Evolutionary conservation across 768 basidiomycete genomes (phyloP), one percentile per base, ranked within the genome.

Genomic region (Tricholoma matsutake): DNA sequence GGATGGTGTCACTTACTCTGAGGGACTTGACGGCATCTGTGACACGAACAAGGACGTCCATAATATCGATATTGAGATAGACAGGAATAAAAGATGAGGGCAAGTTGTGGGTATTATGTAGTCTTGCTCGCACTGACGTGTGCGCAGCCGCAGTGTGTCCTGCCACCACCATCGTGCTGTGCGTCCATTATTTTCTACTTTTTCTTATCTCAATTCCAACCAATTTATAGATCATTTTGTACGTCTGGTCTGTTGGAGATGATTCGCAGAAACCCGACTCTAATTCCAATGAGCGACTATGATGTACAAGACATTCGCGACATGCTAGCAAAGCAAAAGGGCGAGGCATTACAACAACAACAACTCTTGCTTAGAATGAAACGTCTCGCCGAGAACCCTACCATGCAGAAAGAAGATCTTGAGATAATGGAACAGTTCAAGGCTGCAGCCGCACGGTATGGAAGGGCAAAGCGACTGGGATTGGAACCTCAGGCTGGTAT

Each of bases 291-390:
- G 84, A 84, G 78, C 62, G 91, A 92, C 71, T 72, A 79, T 20
- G 92, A 93, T 70, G 87, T 94, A 29, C 88, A 92, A 75, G 90
- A 91, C 63, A 78, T 92, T 43, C 85, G 90, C 43, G 84, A 87
- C 54, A 72, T 87, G 67, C 77, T 84, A 4, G 75, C 75, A 25
- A 76, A 81, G 64, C 81, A 83, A 61, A 83, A 79, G 63, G 67
- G 73, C 7, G 79, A 81, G 4, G 70, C 71, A 14, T 70, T 75
- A 1, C 69, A 71, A 29, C 76, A 79, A 20, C 79, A 82, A 64
- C 74, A 73, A 55, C 70, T 78, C 52, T 70, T 81, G 59, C 59
- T 70, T 43, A 81, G 78, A 55, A 78, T 82, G 75, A 82, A 81
- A 68, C 69, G 71, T 20, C 71, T 83, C 41, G 73, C 79, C 11